Conservation (phyloP, 495 filamentous ascomycete genomes). For the Endocarpon pusillum region DNA sequence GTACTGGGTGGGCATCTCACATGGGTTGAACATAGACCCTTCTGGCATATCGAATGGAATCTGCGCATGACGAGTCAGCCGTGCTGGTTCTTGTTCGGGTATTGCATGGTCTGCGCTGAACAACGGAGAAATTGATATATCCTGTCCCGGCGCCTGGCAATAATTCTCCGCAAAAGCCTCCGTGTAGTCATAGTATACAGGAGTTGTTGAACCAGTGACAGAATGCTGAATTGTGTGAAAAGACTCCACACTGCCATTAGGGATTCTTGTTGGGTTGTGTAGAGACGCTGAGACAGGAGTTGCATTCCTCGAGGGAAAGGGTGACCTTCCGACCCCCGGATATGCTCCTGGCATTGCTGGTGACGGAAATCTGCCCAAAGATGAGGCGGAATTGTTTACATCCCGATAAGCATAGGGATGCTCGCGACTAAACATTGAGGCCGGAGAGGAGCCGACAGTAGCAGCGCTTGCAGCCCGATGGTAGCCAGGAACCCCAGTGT, state of each 20-base stretch:
- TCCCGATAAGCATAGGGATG: not conserved
- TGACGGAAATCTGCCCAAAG: not conserved
- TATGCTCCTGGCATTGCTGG: not conserved
- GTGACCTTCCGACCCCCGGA: not conserved
- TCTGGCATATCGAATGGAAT: not conserved
- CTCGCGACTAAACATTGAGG: not conserved
- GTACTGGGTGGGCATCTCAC: not conserved
- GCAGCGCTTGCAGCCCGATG: not conserved
- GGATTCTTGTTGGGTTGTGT: not conserved
- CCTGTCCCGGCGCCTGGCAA: not conserved
- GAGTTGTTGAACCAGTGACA: not conserved
- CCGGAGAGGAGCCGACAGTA: not conserved
- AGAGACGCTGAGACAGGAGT: not conserved
- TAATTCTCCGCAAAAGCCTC: slow-evolving; percentile 10
- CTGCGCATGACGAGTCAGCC: not conserved
- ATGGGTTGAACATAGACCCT: not conserved
- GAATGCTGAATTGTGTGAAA: not conserved
- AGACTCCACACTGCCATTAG: not conserved
- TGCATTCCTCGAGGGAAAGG: not conserved
- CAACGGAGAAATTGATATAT: slow-evolving; percentile 1
- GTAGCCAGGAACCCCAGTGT: not conserved
- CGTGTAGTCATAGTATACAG: slow-evolving; percentile 16
- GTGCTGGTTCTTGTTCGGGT: slow-evolving; percentile 1
- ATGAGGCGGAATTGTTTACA: not conserved
- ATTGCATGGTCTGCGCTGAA: not conserved